A percentile compares a stretch with the other conserved stretches of the same genome.
phyloP scores from a whole-genome alignment of 164 flowering plant genomes.

The Cinnamomum chago region DNA sequence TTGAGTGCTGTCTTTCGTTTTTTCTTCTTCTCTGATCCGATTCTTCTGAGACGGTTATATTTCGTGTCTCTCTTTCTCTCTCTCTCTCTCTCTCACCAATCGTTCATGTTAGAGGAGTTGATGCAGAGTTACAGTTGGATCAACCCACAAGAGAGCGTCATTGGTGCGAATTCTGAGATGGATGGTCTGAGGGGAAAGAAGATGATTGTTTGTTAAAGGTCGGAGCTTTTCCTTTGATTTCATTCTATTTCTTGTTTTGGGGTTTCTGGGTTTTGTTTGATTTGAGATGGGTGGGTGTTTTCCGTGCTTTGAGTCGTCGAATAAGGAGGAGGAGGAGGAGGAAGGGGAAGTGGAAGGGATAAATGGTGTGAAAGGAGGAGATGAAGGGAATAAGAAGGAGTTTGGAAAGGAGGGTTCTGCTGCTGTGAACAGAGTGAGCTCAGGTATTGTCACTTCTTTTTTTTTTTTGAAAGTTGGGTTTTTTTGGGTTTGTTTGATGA shows the following conservation, averaged over 20 bases:
- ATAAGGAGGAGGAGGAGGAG: constrained; percentile 22
- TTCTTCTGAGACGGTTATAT: not conserved
- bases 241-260: not conserved
- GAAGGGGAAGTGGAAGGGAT: constrained; percentile 16
- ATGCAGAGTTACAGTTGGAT: not conserved
- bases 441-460: constrained; percentile 13
- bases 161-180: not conserved
- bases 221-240: not conserved
- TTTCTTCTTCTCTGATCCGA: not conserved
- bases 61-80: not conserved
- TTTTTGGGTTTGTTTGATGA: constrained; percentile 1
- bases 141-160: not conserved
- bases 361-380: constrained; percentile 18
- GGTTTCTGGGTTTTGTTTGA: constrained; percentile 11
- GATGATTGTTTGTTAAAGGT: not conserved
- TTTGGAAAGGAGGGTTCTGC: constrained; percentile 21
- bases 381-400: constrained; percentile 28
- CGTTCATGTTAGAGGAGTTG: not conserved
- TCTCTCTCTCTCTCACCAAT: not conserved
- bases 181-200: not conserved
- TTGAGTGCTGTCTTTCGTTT: not conserved
- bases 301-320: constrained; percentile 43
- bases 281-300: constrained; percentile 43
- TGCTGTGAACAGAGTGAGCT: constrained; percentile 19
- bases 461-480: not conserved